phyloP scores from a whole-genome alignment of 23 red algal genomes.

The Cyanidiococcus yangmingshanensis region DNA sequence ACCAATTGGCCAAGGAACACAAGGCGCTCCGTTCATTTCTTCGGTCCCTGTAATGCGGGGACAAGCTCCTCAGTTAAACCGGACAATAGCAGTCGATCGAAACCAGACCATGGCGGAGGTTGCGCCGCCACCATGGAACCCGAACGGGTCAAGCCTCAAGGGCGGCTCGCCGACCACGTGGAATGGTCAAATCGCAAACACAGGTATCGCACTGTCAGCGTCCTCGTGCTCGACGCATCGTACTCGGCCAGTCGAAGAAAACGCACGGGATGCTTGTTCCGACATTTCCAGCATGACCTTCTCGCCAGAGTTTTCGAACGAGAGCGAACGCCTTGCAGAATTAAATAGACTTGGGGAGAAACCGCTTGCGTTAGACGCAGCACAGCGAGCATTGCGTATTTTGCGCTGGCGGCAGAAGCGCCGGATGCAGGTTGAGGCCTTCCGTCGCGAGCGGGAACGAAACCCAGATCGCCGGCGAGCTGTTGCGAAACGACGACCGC shows the following conservation, averaged over 20 bases:
- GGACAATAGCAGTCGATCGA: no score
- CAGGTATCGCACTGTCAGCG: neutral
- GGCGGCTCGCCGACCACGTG: no score
- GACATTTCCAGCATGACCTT: neutral
- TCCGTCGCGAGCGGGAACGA: neutral
- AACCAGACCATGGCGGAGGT: no score
- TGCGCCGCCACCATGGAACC: no score
- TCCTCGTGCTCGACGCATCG: neutral
- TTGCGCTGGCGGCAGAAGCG: slow-evolving; percentile 14
- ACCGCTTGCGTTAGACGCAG: neutral
- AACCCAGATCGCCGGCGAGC: neutral
- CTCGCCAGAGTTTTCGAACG: neutral
- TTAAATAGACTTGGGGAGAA: neutral
- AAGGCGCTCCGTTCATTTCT: no score
- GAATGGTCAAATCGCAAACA: no score
- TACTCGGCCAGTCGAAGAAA: neutral
- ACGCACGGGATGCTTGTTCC: neutral
- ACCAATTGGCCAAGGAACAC: no score
- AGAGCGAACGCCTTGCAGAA: neutral
- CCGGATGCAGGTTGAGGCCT: neutral
- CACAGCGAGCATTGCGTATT: neutral
- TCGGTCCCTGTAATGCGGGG: no score
- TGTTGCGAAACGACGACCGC: neutral
- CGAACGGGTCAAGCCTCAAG: no score
- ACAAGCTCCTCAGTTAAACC: no score